Conservation (phyloP, 768 basidiomycete genomes). For the Psilocybe subaeruginosa region DNA sequence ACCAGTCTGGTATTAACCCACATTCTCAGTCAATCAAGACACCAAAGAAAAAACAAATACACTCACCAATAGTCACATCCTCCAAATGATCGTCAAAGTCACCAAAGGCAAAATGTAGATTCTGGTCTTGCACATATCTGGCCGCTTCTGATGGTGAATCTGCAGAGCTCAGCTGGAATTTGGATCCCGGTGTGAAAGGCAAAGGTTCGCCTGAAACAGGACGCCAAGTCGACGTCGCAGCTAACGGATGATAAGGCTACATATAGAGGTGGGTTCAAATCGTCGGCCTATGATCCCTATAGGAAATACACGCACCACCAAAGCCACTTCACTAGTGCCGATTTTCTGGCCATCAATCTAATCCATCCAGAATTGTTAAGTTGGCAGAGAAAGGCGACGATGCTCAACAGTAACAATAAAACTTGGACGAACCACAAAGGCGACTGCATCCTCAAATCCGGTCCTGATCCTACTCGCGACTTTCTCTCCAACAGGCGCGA, state of each 20-base stretch:
- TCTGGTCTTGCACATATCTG: constrained; percentile 49
- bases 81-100: constrained; percentile 88
- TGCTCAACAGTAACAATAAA: neutral
- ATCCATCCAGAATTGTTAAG: neutral
- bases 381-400: neutral
- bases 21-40: neutral
- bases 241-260: constrained; percentile 17
- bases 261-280: neutral
- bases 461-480: constrained; percentile 58
- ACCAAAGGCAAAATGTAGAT: constrained; percentile 61
- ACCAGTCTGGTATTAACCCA: constrained; percentile 37
- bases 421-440: constrained; percentile 61
- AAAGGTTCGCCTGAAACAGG: constrained; percentile 36
- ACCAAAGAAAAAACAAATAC: constrained; percentile 19
- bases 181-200: constrained; percentile 49
- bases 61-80: constrained; percentile 60
- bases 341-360: constrained; percentile 67
- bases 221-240: constrained; percentile 49
- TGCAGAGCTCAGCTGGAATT: constrained; percentile 48
- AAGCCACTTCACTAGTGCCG: constrained; percentile 51
- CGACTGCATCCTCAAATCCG: constrained; percentile 61
- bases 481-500: constrained; percentile 69
- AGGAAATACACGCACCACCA: constrained; percentile 52
- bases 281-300: no score
- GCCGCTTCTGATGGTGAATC: constrained; percentile 51